Base-by-base conservation (phyloP, 2,329 filamentous ascomycete species). In the Dendrostoma leiphaemia region DNA sequence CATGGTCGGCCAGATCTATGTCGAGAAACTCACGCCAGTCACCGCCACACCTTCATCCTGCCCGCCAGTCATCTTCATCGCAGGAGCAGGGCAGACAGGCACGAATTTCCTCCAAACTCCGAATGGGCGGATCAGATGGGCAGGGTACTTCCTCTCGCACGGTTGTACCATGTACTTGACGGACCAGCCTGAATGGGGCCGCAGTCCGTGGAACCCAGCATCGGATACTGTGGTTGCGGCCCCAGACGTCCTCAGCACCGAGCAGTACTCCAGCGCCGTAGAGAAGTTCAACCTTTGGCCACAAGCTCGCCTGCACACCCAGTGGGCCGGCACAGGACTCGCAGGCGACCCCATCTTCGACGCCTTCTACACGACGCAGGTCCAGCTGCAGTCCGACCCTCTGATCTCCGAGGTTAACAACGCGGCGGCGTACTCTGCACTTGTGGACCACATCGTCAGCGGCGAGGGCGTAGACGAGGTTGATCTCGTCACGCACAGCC, bases 281-380 rank as follows among this genome's bases (percentile, higher is more conserved):
- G n/a, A n/a, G n/a, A n/a, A n/a, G n/a, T n/a, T n/a, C n/a, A n/a
- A n/a, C n/a, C n/a, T n/a, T n/a, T 69, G 65, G 61, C 57, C 59
- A 0, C 62, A 62, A 21, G 67, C 68, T 0, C 15, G 35, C 0
- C 28, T 63, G 1, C 73, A 76, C 26, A 55, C 62, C 2, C 69
- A 73, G 48, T 76, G 74, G 73, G 71, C 74, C 10, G 72, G 71
- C 13, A 65, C 65, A n/a, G 71, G 71, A 2, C 57, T 59, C 35
- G 60, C 63, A 13, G 75, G 75, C 2, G 79, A 83, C 57, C 60
- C 70, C 0, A 63, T 68, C 17, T 84, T 84, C 59, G 73, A 78
- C 55, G 67, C 65, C 1, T 80, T 80, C 61, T 77, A 72, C 60
- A 68, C 72, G 6, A 71, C 72, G 0, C 67, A 78, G 24, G 66